Evolutionary conservation across 2,329 filamentous ascomycete species (phyloP).

Genomic region (Pseudocercospora musae): DNA sequence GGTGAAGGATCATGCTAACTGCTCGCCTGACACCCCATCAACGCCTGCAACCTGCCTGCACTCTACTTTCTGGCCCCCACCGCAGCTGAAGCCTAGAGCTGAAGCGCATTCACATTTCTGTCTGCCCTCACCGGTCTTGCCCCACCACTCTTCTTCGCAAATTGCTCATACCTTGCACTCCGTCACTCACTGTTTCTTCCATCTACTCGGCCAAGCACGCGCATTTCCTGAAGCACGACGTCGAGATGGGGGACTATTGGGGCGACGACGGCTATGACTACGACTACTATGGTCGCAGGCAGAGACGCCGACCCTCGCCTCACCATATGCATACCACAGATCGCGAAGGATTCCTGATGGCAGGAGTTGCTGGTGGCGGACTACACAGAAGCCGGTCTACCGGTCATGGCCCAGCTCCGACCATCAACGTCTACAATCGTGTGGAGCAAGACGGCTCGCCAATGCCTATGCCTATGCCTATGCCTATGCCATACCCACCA

Average conservation of each 20-base stretch:
- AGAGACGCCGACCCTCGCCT: conserved; percentile 19
- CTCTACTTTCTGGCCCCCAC: not conserved
- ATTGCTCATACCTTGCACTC: conserved; percentile 2
- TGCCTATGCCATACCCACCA: conserved; percentile 15
- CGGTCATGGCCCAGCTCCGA: conserved; percentile 43
- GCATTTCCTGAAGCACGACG: not conserved
- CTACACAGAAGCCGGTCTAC: conserved; percentile 46
- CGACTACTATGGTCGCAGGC: conserved; percentile 17
- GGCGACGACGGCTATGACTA: conserved; percentile 26
- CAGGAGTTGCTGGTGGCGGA: conserved; percentile 23
- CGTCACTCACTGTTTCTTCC: not conserved
- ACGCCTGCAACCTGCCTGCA: not conserved
- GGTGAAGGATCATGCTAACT: conserved; percentile 1
- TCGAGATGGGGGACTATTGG: conserved; percentile 20
- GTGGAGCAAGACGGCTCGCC: conserved; percentile 27
- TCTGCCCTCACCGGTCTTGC: conserved; percentile 13
- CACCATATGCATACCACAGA: conserved; percentile 20
- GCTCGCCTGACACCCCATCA: not conserved
- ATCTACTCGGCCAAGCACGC: not conserved
- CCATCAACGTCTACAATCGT: conserved; percentile 48
- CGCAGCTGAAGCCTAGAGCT: conserved; percentile 1
- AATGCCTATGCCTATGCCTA: conserved; percentile 12
- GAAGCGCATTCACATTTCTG: not conserved
- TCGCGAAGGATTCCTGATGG: conserved; percentile 26
- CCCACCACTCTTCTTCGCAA: conserved; percentile 1